These are phyloP conservation scores for Phoenix dactylifera DNA, from an alignment of 176 grass and related monocot genomes.

Conservation along the genomic window DNA sequence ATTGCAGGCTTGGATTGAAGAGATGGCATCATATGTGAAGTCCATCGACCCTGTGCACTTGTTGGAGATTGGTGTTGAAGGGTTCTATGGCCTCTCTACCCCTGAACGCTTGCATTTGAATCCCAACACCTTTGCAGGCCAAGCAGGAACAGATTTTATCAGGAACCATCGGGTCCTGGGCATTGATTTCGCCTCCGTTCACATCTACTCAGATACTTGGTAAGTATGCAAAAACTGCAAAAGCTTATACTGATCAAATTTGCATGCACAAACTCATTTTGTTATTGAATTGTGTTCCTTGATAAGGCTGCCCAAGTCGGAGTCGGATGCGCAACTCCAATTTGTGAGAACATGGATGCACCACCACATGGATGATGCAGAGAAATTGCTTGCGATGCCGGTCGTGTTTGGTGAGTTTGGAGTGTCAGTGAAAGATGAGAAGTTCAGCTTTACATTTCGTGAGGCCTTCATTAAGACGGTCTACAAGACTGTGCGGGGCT, in stretches of 20 bases:
- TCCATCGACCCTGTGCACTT: slow-evolving; percentile 52
- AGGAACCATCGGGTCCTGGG: slow-evolving; percentile 44
- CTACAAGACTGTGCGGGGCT: slow-evolving; percentile 38
- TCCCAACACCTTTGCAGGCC: slow-evolving; percentile 37
- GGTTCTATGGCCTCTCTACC: slow-evolving; percentile 69
- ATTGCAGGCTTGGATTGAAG: slow-evolving; percentile 75
- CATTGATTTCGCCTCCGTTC: slow-evolving; percentile 72
- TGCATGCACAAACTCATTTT: too few relatives aligned
- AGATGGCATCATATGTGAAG: slow-evolving; percentile 67
- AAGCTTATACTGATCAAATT: neutral
- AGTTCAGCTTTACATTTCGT: slow-evolving; percentile 39
- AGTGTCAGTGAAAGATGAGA: slow-evolving; percentile 55
- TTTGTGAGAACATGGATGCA: slow-evolving; percentile 72
- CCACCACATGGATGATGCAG: slow-evolving; percentile 59
- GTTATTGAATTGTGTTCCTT: slow-evolving; percentile 8
- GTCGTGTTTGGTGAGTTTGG: slow-evolving; percentile 74
- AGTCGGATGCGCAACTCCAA: slow-evolving; percentile 40
- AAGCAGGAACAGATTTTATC: slow-evolving; percentile 70
- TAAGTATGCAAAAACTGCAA: slow-evolving; percentile 8
- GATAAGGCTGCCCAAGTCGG: slow-evolving; percentile 49
- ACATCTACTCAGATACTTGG: slow-evolving; percentile 81
- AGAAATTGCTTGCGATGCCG: slow-evolving; percentile 58
- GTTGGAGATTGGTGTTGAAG: slow-evolving; percentile 53
- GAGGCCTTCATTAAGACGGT: slow-evolving; percentile 63
- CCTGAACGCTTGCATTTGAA: slow-evolving; percentile 44